Percentiles rank a stretch among this genome's conserved stretches.
Conservation (phyloP, 352 stramenopile species). For the Pythium vanterpoolii region DNA sequence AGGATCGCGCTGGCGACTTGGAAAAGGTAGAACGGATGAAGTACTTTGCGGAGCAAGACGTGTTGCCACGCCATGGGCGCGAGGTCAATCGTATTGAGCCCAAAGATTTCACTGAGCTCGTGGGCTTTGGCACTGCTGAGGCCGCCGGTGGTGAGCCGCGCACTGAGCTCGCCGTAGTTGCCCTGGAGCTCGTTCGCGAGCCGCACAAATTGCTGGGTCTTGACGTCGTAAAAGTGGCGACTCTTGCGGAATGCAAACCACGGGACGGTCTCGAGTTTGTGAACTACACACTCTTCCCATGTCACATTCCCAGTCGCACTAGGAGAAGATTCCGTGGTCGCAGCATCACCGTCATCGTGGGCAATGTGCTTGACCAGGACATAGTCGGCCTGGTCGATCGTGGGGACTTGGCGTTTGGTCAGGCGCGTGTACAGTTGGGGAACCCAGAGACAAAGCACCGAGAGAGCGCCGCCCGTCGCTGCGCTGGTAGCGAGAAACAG, state of each 20-base stretch:
- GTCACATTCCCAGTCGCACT: slow-evolving; percentile 1
- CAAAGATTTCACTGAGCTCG: slow-evolving; percentile 43
- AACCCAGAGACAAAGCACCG: slow-evolving; percentile 45
- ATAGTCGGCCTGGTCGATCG: slow-evolving; percentile 41
- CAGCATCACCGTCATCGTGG: background rate
- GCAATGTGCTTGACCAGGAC: slow-evolving; percentile 40
- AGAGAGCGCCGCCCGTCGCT: slow-evolving; percentile 39
- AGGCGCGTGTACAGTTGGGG: slow-evolving; percentile 57
- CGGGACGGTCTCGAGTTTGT: slow-evolving; percentile 18
- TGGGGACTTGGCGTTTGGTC: slow-evolving; percentile 38
- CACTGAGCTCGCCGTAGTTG: slow-evolving; percentile 30
- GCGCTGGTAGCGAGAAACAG: slow-evolving; percentile 41
- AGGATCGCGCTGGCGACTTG: slow-evolving; percentile 62
- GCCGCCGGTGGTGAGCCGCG: slow-evolving; percentile 19
- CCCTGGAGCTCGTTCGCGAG: slow-evolving; percentile 61
- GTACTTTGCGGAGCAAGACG: slow-evolving; percentile 61
- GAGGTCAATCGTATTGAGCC: slow-evolving; percentile 57
- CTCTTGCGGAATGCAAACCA: slow-evolving; percentile 77
- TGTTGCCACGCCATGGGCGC: slow-evolving; percentile 36
- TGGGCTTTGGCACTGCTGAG: slow-evolving; percentile 28
- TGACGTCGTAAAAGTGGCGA: slow-evolving; percentile 58
- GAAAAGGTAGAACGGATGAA: slow-evolving; percentile 83
- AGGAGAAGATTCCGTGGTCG: background rate
- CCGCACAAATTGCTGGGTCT: slow-evolving; percentile 45
- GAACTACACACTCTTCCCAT: slow-evolving; percentile 49